Base-by-base conservation (phyloP, 495 filamentous ascomycete species). In the Aspergillus carlsbadensis region DNA sequence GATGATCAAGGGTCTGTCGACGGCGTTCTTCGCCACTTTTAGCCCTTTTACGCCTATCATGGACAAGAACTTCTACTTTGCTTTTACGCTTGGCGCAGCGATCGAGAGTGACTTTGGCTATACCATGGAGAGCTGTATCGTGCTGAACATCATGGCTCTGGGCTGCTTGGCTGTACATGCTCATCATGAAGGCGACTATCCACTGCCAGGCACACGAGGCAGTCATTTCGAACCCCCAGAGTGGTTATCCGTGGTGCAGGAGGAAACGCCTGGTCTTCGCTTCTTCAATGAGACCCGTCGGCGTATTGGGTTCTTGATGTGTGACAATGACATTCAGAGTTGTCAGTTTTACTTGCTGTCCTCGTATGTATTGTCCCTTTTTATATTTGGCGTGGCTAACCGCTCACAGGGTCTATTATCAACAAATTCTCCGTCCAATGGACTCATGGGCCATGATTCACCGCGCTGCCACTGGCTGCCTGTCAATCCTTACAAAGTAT, bases 261-360 rank as follows among this genome's bases (percentile, higher is more conserved):
- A 77, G 61, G 73, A 76, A 18, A 68, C 71, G 21, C 64, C 71
- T 1, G 75, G 75, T 5, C 42, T 78, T 42, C 69, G 72, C 0
- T 77, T 78, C 48, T 78, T 78, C 48, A 78, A 78, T 15, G 73
- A 77, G 45, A 74, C 75, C 11, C 71, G 75, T 24, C 68, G 71
- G 31, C 74, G 75, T 20, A 76, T 78, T 53, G 75, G 75, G 14
- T 78, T 78, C 50, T 60, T 78, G 56, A 77, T 77, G 68, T 77
- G 74, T 35, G 69, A 70, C 58, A 78, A 78, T 50, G 71, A 77
- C 53, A 55, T 78, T 24, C 71, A 74, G 53, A 76, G 74, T 37
- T 78, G 75, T 56, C 75, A 78, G 57, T 78, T 76, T 41, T 78
- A 77, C 43, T 60, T 78, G 5, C 58, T 78, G 33, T 78, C 75